Evolutionary conservation across 805 yeast species (phyloP).

Genomic region (Yamadazyma ubonensis): DNA sequence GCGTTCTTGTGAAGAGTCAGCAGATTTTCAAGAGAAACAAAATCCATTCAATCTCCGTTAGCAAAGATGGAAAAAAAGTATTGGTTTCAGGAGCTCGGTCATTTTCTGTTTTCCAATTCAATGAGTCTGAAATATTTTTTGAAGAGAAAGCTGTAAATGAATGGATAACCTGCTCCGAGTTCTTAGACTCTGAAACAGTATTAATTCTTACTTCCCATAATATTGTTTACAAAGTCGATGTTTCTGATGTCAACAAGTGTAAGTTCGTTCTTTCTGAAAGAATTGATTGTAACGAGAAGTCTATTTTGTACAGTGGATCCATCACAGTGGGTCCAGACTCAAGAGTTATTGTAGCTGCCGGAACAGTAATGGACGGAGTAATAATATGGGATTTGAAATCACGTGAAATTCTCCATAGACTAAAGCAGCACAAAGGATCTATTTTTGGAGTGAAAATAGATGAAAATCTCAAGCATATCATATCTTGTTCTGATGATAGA

Average conservation of each 20-base stretch:
- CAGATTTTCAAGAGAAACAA: constrained; percentile 69
- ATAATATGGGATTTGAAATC: constrained; percentile 67
- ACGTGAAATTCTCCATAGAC: constrained; percentile 45
- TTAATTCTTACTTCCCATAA: constrained; percentile 80
- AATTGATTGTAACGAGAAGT: constrained; percentile 61
- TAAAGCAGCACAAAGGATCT: constrained; percentile 86
- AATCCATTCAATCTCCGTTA: constrained; percentile 69
- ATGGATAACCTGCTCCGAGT: constrained; percentile 72
- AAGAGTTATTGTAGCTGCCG: constrained; percentile 67
- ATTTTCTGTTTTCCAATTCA: constrained; percentile 42
- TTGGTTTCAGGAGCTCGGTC: constrained; percentile 73
- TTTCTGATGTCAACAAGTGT: constrained; percentile 26
- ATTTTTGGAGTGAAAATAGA: constrained; percentile 78
- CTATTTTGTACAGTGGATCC: constrained; percentile 86
- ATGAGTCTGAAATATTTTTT: constrained; percentile 12
- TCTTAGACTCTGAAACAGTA: constrained; percentile 36
- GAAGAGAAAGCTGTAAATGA: constrained; percentile 62
- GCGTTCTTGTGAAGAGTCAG: constrained; percentile 34
- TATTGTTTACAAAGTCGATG: constrained; percentile 40
- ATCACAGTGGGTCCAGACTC: constrained; percentile 46
- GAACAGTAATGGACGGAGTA: constrained; percentile 90
- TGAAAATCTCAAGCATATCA: constrained; percentile 50
- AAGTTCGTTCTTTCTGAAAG: constrained; percentile 26
- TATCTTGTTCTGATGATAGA: constrained; percentile 92
- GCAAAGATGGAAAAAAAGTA: constrained; percentile 27